These are phyloP conservation scores for Trichoderma gamsii DNA, from an alignment of 495 filamentous ascomycete species.

Conservation along the genomic window DNA sequence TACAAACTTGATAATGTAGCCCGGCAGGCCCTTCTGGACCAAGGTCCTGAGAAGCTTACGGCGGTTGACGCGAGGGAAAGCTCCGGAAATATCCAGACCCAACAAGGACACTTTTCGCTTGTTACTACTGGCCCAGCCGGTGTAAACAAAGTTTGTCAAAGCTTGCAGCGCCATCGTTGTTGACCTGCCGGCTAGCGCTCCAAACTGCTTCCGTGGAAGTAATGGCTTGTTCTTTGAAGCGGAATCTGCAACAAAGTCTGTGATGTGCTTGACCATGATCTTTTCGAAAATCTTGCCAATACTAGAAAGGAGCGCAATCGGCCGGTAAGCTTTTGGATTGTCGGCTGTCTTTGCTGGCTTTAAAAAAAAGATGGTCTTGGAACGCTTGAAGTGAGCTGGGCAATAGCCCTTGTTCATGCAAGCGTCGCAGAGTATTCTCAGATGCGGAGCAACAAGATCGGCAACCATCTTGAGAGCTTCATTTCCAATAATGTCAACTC, in stretches of 20 bases:
- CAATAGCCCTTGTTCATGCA: not conserved
- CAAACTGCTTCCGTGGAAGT: not conserved
- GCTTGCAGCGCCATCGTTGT: not conserved
- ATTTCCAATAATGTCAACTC: not conserved
- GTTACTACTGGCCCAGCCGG: not conserved
- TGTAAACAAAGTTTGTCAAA: not conserved
- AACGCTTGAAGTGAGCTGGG: not conserved
- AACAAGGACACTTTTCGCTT: not conserved
- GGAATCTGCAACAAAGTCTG: not conserved
- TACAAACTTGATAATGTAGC: not conserved
- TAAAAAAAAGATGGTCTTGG: not conserved
- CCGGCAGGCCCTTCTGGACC: not conserved
- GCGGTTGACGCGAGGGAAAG: not conserved
- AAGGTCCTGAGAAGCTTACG: not conserved
- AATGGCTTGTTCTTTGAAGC: not conserved
- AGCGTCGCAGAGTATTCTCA: not conserved
- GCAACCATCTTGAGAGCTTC: not conserved
- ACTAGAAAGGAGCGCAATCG: not conserved
- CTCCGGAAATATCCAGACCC: not conserved
- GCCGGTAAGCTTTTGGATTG: not conserved
- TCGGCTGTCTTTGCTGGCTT: not conserved
- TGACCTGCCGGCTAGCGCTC: not conserved
- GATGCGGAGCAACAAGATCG: not conserved
- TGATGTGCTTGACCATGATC: not conserved
- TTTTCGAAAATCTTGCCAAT: not conserved